Evolutionary conservation across 75 land plant species (phyloP).

Genomic region (Pinus tabuliformis): DNA sequence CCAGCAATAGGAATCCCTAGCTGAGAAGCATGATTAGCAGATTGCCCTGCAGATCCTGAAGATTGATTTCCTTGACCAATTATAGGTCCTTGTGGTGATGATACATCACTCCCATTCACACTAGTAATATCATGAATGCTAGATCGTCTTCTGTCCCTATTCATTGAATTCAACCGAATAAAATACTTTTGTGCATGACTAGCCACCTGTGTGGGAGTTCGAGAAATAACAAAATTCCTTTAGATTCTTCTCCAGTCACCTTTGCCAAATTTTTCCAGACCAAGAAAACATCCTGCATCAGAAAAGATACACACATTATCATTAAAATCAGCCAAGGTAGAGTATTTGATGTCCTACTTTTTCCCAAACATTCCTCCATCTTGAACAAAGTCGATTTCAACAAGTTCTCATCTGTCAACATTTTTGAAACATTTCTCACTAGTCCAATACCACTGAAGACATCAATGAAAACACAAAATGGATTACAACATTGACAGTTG

Average conservation of each 20-base stretch:
- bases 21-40: constrained; percentile 17
- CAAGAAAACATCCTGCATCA: constrained; percentile 57
- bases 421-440: too few species aligned
- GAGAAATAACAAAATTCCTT: constrained; percentile 67
- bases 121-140: constrained; percentile 88
- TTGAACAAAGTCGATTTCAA: too few species aligned
- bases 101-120: constrained; percentile 45
- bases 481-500: too few species aligned
- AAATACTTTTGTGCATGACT: constrained; percentile 92
- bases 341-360: too few species aligned
- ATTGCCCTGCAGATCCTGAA: constrained; percentile 1
- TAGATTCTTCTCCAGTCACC: constrained; percentile 92
- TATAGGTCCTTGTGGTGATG: constrained; percentile 41
- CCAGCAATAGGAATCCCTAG: constrained; percentile 19
- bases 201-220: constrained; percentile 91
- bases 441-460: too few species aligned
- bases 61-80: constrained; percentile 34
- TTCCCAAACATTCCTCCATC: too few species aligned
- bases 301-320: too few species aligned
- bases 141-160: constrained; percentile 66
- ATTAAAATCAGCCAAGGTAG: too few species aligned
- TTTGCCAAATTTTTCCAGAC: constrained; percentile 76
- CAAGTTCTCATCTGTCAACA: too few species aligned
- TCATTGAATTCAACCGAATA: constrained; percentile 65
- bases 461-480: too few species aligned